phyloP scores from a whole-genome alignment of 164 flowering plant species.

The Umbilicus rupestris region DNA sequence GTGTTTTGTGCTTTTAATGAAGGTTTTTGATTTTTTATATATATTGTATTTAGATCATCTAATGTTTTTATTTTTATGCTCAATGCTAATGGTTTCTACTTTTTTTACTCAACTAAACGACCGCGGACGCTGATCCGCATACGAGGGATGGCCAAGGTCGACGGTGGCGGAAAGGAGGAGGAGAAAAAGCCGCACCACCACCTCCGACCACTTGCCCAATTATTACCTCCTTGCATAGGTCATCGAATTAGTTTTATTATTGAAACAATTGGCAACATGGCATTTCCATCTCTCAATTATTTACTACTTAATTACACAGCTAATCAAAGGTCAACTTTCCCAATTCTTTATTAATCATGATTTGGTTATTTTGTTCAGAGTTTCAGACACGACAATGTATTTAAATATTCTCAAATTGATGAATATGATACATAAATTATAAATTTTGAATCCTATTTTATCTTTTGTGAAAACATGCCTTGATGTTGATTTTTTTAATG shows the following conservation, averaged over 20 bases:
- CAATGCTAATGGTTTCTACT: too few species aligned
- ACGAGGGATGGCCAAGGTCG: constrained; percentile 15
- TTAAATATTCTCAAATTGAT: not conserved
- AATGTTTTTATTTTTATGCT: too few species aligned
- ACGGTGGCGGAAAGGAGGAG: constrained; percentile 23
- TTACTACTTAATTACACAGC: not conserved
- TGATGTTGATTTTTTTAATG: not conserved
- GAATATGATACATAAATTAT: not conserved
- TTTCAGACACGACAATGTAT: not conserved
- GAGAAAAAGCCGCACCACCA: constrained; percentile 7
- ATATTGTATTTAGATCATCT: too few species aligned
- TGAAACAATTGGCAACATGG: constrained; percentile 1
- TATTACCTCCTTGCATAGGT: not conserved
- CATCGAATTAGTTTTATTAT: not conserved
- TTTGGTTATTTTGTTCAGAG: not conserved
- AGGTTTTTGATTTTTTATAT: too few species aligned
- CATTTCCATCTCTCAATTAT: not conserved
- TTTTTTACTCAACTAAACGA: too few species aligned
- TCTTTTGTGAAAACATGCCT: not conserved
- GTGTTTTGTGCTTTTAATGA: too few species aligned
- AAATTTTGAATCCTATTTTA: not conserved
- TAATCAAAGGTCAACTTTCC: not conserved
- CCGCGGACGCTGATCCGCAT: too few species aligned
- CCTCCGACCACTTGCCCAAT: constrained; percentile 15
- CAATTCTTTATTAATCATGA: not conserved